Base-by-base conservation (phyloP, 495 filamentous ascomycete genomes). In the Penicillium simplicissimum region DNA sequence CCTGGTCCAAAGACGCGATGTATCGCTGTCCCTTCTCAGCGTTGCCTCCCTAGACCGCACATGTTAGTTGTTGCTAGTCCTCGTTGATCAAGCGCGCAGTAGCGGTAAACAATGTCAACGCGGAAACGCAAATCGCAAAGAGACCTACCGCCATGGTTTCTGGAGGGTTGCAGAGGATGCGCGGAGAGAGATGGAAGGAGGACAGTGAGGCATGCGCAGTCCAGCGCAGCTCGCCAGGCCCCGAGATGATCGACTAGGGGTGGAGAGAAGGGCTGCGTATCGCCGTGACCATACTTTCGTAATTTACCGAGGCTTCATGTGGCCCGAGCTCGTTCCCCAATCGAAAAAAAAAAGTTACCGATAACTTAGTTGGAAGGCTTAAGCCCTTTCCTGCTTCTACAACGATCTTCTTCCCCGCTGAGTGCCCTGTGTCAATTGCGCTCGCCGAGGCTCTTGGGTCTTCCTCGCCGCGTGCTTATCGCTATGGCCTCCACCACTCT, bases 1-100 rank as follows among this genome's bases (percentile, higher is more conserved):
- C 91, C 65, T 85, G 84, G 69, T 98, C 91, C 64, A 98, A 85
- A 76, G 85, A 85, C 69, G 82, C 80, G 65, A 94, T 80, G 74
- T 97, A 96, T 67, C 87, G 85, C 61, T 82, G 83, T 52, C 88
- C 92, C 79, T 98, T 98, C 59, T 82, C 82, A 48, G 68, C 67
- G 60, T 80, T 78, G 63, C 73, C 75, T 70, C 72, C 74, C 82
- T 83, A 69, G 48, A 35, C 58, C 34, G 42, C 61, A 69, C 52
- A 38, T 65, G 70, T 76, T 61, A 76, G 65, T 62, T 35, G 45
- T 17, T 56, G 54, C 52, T 59, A 54, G 45, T 35, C 38, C 34
- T 8, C 38, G 23, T 11, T 37, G 35, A 7, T 35, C 36, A 54
- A 57, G n/a, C n/a, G 38, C 36, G 37, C 2, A n/a, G n/a, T 34